Conservation (phyloP, 2,329 filamentous ascomycete genomes). For the Colletotrichum horii region DNA sequence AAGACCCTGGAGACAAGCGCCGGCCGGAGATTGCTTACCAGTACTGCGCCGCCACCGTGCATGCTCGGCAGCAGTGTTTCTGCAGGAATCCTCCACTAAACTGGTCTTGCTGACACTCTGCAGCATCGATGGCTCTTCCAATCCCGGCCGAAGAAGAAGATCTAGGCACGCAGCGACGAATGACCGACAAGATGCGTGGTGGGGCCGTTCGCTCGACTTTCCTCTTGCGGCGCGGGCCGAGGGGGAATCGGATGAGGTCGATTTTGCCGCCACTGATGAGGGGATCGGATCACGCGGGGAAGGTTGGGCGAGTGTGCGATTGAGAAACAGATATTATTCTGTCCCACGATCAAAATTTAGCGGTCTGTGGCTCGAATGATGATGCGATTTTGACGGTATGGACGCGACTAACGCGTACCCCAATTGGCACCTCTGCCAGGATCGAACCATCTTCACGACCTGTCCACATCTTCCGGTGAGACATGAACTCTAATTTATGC, state of each 20-base stretch:
- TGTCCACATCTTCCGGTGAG: background rate
- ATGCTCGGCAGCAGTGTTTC: background rate
- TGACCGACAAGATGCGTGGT: background rate
- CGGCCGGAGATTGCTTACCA: background rate
- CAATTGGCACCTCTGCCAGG: background rate
- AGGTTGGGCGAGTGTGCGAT: background rate
- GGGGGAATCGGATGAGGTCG: background rate
- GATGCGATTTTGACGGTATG: background rate
- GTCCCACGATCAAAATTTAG: background rate
- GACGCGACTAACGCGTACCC: background rate
- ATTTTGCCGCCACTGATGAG: background rate
- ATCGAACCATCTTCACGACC: background rate
- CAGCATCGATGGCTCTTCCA: background rate
- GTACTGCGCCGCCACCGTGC: background rate
- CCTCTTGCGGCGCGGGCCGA: background rate
- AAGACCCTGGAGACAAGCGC: no score
- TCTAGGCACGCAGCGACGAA: background rate
- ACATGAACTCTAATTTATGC: background rate
- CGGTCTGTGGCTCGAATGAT: background rate
- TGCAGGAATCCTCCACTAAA: background rate
- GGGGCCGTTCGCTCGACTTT: background rate
- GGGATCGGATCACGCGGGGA: background rate
- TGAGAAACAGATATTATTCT: accelerated
- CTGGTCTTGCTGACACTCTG: background rate
- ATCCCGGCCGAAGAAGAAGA: background rate